Evolutionary conservation across 805 yeast species (phyloP).

Genomic region (Candida lessepsii): DNA sequence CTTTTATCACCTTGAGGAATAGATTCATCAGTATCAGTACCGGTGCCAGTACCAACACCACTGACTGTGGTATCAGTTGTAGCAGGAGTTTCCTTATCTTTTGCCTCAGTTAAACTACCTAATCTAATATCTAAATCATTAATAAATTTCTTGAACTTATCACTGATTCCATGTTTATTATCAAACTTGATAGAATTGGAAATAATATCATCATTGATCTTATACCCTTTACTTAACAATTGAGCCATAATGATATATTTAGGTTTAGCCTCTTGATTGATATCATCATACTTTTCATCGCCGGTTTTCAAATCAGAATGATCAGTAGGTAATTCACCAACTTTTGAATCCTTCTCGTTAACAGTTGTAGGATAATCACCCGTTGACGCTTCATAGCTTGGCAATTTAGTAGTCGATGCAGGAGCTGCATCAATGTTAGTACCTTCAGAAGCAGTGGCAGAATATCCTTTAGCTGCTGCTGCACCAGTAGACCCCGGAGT

Average conservation of each 20-base stretch:
- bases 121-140: constrained; percentile 56
- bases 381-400: constrained; percentile 15
- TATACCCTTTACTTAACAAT: constrained; percentile 71
- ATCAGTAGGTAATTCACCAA: constrained; percentile 8
- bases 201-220: constrained; percentile 58
- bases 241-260: constrained; percentile 74
- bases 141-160: constrained; percentile 56
- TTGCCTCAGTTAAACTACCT: constrained; percentile 2
- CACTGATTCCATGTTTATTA: constrained; percentile 58
- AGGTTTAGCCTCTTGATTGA: constrained; percentile 76
- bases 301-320: constrained; percentile 24
- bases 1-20: background rate
- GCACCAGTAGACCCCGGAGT: constrained; percentile 9
- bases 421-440: constrained; percentile 13
- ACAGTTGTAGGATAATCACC: constrained; percentile 4
- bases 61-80: constrained; percentile 30
- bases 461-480: constrained; percentile 11
- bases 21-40: constrained; percentile 13
- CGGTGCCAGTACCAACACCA: constrained; percentile 48
- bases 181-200: constrained; percentile 63
- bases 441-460: constrained; percentile 15
- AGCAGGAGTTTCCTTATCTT: background rate
- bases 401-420: constrained; percentile 15
- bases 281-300: constrained; percentile 43
- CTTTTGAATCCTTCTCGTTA: constrained; percentile 20